A percentile compares a stretch with the other conserved stretches of the same genome.
Evolutionary conservation across 148 eudicot species (phyloP).

Genomic region (Vaccinium myrtillus): DNA sequence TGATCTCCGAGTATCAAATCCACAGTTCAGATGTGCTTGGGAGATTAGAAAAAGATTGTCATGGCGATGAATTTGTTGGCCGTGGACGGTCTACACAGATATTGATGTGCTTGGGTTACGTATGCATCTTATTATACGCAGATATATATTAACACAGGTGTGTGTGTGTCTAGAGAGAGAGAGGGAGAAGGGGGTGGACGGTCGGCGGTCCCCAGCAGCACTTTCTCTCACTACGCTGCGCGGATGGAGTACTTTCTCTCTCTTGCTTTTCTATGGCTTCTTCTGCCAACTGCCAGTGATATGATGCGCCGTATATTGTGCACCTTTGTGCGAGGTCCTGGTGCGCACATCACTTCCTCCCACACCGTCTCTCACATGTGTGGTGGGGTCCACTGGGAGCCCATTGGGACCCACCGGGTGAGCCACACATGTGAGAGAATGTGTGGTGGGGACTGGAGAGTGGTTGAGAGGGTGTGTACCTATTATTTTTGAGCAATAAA

Average conservation of each 20-base stretch:
- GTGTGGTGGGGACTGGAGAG: too few species aligned
- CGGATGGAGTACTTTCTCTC: neutral
- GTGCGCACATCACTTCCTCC: too few species aligned
- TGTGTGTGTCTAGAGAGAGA: neutral
- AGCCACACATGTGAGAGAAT: too few species aligned
- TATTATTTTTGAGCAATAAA: too few species aligned
- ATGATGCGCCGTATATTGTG: too few species aligned
- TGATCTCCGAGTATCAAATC: neutral
- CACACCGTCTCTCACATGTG: too few species aligned
- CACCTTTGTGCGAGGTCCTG: too few species aligned
- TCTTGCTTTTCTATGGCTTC: neutral
- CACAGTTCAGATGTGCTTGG: neutral
- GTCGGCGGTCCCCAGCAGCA: neutral
- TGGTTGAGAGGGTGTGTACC: too few species aligned
- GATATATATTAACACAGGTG: neutral
- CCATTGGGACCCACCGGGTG: too few species aligned
- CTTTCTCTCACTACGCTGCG: neutral
- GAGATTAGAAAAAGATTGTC: conserved; percentile 6
- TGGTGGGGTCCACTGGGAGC: too few species aligned
- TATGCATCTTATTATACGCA: neutral
- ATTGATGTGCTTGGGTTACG: neutral
- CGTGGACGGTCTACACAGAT: neutral
- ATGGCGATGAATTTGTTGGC: neutral
- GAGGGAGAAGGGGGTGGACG: neutral
- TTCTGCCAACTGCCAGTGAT: neutral